A percentile compares a stretch with the other conserved stretches of the same genome.
phyloP scores from a whole-genome alignment of 768 basidiomycete genomes.

The Mycena galopus region DNA sequence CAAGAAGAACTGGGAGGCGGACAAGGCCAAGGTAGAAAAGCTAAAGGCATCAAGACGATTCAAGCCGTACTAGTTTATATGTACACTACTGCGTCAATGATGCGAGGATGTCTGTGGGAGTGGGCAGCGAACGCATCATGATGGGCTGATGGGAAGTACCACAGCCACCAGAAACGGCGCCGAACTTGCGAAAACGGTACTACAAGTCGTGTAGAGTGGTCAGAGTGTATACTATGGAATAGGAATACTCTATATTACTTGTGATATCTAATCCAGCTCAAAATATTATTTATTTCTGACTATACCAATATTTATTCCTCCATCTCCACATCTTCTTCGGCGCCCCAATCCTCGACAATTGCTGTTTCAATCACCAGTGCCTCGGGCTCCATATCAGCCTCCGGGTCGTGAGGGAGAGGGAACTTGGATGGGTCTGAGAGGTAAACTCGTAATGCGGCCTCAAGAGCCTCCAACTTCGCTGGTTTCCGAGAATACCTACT shows the following conservation, averaged over 20 bases:
- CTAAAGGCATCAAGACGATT: conserved; percentile 85
- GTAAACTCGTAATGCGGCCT: neutral
- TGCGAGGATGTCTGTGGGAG: neutral
- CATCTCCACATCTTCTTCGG: conserved; percentile 24
- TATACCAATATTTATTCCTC: conserved; percentile 6
- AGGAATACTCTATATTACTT: neutral
- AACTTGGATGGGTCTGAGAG: neutral
- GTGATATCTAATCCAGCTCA: neutral
- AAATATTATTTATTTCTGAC: neutral
- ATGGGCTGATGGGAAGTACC: no score
- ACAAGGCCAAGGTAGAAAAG: conserved; percentile 87
- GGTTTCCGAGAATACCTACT: conserved; percentile 9
- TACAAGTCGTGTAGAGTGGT: neutral
- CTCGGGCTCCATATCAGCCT: neutral
- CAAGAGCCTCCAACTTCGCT: neutral
- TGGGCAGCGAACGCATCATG: no score
- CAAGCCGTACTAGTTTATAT: conserved; percentile 80
- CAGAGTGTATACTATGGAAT: neutral
- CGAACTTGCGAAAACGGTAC: neutral
- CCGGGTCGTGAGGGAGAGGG: neutral
- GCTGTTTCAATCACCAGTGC: neutral
- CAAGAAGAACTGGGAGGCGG: conserved; percentile 88
- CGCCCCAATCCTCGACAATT: conserved; percentile 12
- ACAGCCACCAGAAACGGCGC: no score
- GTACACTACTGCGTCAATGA: neutral